Evolutionary conservation across 352 stramenopile species (phyloP), one percentile per base, ranked within the genome.

Genomic region (Globisporangium spiculum): DNA sequence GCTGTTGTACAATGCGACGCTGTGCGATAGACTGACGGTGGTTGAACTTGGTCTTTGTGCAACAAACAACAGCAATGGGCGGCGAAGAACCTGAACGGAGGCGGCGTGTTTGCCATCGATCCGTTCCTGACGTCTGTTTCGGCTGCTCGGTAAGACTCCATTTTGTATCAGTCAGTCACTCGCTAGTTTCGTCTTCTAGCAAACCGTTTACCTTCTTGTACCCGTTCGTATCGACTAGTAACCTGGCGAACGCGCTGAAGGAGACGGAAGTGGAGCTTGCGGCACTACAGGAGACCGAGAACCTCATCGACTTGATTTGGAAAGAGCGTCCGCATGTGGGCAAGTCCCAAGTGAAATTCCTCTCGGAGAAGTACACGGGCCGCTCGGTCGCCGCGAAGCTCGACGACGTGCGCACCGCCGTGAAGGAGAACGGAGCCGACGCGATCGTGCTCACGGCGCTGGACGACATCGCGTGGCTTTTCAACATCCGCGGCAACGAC

Each of bases 401-500:
- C 7, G 67, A 71, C 26, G 81, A 82, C 36, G 74, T 96, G 32
- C 90, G 95, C 67, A 75, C 77, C 4, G 83, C 89, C 53, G 88
- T 99, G 65, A 74, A 89, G 56, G 83, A 92, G 22, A 98, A 98
- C 63, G 90, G 86, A 18, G 93, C 91, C 1, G 93, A 97, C 60
- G 89, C 97, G 4, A 87, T 98, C 46, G 88, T 99, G 14, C 89
- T 99, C 61, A 96, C 91, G 27, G 94, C 97, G 5, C 84, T 99
- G 8, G 97, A 99, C 73, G 98, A 99, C 72, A 97, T 98, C 36
- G 91, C 90, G 38, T 99, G 98, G 89, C 88, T 99, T 4, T 92
- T 99, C 65, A 99, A 99, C 80, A 90, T 99, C 34, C 91, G 98
- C 27, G 98, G 97, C 65, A 91, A 88, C 56, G 98, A 99, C 75